Base-by-base conservation (phyloP, 1,139 yeast species). In the Suhomyces choctaworum region DNA sequence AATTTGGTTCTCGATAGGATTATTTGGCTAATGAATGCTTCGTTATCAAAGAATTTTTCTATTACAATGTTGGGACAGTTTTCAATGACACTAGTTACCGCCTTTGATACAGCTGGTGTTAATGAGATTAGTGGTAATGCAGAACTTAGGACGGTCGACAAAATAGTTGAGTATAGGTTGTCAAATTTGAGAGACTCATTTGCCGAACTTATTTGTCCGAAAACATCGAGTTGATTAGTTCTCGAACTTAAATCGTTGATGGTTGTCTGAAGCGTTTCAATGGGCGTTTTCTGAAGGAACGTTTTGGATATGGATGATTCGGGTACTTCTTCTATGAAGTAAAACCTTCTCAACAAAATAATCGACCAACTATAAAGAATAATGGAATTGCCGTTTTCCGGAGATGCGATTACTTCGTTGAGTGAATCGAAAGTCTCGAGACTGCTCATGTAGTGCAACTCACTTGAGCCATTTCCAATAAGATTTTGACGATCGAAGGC, bases 321-420 rank as follows among this genome's bases (percentile, higher is more conserved):
- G 2, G 65, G 60, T 22, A 50, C 44, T 34, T 74, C 80, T 36
- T 73, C 73, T 10, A 76, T 54, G 19, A 76, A 56, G 27, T 72
- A 62, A 4, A 73, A 66, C 42, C 82, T 78, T 34, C 82, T 65
- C 45, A 79, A 78, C 7, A 82, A 53, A 5, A 82, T 60, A 14
- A 85, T 74, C 9, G 87, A 76, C 95, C 96, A 88, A 21, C 80
- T 74, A 48, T 84, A 82, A 32, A 76, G 56, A 1, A 81, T 61
- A 4, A 82, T 62, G 1, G 87, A 60, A 40, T 78, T 76, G 10
- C 46, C 39, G 32, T 58, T 59, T 16, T 45, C 26, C 2, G 60
- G 45, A 8, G 63, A 55, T 0, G 60, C 50, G 11, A 68, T 57
- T 4, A 67, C 46, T 4, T 50, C 52, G 47, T 72, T 76, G 16